phyloP scores from a whole-genome alignment of 2,329 filamentous ascomycete species.

The Colletotrichum neosansevieriae region DNA sequence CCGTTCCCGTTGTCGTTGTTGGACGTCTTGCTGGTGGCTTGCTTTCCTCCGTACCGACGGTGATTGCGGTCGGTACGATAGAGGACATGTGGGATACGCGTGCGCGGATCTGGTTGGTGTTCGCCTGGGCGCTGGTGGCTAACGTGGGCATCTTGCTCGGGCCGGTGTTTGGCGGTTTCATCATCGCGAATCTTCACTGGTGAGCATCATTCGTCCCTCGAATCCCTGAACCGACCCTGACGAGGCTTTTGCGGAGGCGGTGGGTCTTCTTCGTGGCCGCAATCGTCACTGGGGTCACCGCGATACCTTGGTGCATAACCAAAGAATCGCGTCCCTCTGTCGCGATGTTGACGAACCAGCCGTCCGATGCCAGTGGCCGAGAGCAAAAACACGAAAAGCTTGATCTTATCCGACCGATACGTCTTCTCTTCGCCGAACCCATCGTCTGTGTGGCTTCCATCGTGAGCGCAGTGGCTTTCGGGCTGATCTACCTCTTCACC shows the following conservation, averaged over 20 bases:
- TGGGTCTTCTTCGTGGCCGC: constrained; percentile 25
- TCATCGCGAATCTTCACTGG: neutral
- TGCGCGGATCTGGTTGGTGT: constrained; percentile 13
- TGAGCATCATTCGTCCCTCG: neutral
- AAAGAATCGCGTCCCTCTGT: constrained; percentile 29
- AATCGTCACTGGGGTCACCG: constrained; percentile 4
- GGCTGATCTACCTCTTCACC: constrained; percentile 29
- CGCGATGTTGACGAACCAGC: neutral
- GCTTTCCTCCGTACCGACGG: constrained; percentile 16
- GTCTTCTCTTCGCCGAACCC: constrained; percentile 25
- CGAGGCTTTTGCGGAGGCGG: neutral
- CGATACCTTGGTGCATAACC: neutral
- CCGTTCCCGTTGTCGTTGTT: constrained; percentile 3
- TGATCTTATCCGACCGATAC: constrained; percentile 13
- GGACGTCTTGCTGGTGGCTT: constrained; percentile 8
- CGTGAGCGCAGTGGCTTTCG: constrained; percentile 17
- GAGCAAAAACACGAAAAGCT: constrained; percentile 26
- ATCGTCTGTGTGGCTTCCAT: constrained; percentile 17
- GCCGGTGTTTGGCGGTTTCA: neutral
- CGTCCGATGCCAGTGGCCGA: too few species aligned
- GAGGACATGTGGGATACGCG: constrained; percentile 31
- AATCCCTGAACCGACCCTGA: neutral
- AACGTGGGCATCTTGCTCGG: constrained; percentile 18
- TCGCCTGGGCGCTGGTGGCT: constrained; percentile 17
- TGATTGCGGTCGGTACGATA: constrained; percentile 16